Evolutionary conservation across 2,329 filamentous ascomycete species (phyloP), one percentile per base, ranked within the genome.

Genomic region (Talaromyces atroroseus): DNA sequence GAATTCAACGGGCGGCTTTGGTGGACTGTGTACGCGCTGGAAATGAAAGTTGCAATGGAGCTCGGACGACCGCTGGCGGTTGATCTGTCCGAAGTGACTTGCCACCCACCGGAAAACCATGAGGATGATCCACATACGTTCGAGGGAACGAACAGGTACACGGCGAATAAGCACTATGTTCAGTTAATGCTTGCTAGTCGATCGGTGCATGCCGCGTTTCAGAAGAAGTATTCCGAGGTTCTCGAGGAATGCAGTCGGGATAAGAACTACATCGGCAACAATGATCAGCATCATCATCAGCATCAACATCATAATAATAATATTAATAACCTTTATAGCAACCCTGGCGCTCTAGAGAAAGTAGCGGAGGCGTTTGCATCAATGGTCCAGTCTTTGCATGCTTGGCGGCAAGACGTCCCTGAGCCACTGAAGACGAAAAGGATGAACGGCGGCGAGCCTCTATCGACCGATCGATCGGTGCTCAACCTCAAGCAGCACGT

Each of bases 1-100:
- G 56, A 54, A 24, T 50, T 54, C 12, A 46, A 34, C 7, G 45
- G 53, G 24, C 42, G 51, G 14, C n/a, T 58, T 2, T 58, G 56
- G 56, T 58, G 56, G 56, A 49, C 56, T 5, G 50, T 58, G 8
- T 58, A 54, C 16, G 56, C 50, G 5, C 18, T 58, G n/a, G 56
- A 58, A 23, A n/a, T 53, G 5, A 58, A 58, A 20, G 49, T 58
- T 26, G 18, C 50, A 1, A 24, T 58, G 21, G 50, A 49, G 10
- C 50, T 58, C 23, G 56, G 56, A 20, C 56, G 56, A 4, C 56
- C 56, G 11, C 38, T 46, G 47, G 36, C 45, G 16, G 32, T 54
- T 14, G 48, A 44, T 11, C 38, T 47, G 29, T 47, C 56, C 29
- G 45, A 58, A n/a, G 47, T 53, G 2, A 48, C 50, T 14, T 58